Evolutionary conservation across 2,329 filamentous ascomycete genomes (phyloP).

Genomic region (Pseudogymnoascus sp.): DNA sequence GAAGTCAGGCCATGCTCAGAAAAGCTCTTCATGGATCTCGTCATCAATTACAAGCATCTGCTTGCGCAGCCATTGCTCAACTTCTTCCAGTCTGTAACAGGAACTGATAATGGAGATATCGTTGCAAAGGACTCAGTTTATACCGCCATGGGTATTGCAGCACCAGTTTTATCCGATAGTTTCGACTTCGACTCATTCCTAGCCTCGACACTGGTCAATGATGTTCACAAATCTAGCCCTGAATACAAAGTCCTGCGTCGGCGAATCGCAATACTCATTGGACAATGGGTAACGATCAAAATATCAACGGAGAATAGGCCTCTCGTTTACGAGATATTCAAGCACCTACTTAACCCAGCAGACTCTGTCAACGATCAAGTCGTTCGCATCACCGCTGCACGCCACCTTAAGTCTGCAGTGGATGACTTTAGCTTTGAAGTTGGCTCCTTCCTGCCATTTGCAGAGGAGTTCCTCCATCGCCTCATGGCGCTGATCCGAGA

Average conservation of each 20-base stretch:
- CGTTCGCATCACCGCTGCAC: conserved; percentile 81
- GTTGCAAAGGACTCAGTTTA: conserved; percentile 91
- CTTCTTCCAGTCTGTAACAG: conserved; percentile 74
- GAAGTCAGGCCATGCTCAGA: conserved; percentile 88
- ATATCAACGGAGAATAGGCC: conserved; percentile 59
- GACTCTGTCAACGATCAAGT: conserved; percentile 83
- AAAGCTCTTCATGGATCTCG: conserved; percentile 84
- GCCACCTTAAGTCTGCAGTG: conserved; percentile 71
- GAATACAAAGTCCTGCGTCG: conserved; percentile 76
- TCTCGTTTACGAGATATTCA: conserved; percentile 80
- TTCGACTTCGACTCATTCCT: conserved; percentile 83
- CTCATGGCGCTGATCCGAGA: conserved; percentile 72
- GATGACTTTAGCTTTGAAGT: conserved; percentile 78
- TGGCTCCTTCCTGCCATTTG: conserved; percentile 68
- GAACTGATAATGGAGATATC: conserved; percentile 50
- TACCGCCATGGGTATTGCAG: conserved; percentile 80
- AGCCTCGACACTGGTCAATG: conserved; percentile 63
- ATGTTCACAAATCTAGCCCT: conserved; percentile 58
- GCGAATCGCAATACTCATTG: conserved; percentile 79
- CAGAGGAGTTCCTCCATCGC: conserved; percentile 61
- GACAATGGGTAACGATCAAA: conserved; percentile 80
- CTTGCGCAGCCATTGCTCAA: conserved; percentile 70
- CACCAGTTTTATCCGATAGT: conserved; percentile 61
- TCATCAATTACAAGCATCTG: conserved; percentile 79
- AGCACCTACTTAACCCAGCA: conserved; percentile 69